These are phyloP conservation scores for Pseudogymnoascus sp. DNA, from an alignment of 2,329 filamentous ascomycete species.

Conservation along the genomic window DNA sequence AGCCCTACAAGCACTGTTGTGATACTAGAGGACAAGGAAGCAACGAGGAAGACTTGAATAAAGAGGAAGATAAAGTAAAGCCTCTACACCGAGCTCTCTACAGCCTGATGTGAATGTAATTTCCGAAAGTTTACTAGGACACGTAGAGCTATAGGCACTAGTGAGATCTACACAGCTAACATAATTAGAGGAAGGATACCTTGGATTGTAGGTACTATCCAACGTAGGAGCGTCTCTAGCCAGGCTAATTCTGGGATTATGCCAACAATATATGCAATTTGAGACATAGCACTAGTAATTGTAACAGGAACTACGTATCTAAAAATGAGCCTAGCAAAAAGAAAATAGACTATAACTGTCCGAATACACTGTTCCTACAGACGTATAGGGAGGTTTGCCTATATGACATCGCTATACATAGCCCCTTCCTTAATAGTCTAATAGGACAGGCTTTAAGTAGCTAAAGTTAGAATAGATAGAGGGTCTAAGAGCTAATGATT, in stretches of 20 bases:
- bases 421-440: constrained; percentile 48
- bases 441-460: constrained; percentile 10
- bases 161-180: constrained; percentile 13
- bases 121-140: constrained; percentile 23
- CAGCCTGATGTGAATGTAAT: constrained; percentile 23
- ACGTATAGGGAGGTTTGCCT: constrained; percentile 86
- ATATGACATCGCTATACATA: constrained; percentile 78
- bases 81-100: constrained; percentile 43
- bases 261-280: constrained; percentile 15
- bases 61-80: constrained; percentile 65
- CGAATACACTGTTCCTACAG: constrained; percentile 86
- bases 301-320: constrained; percentile 15
- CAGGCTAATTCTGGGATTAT: constrained; percentile 13
- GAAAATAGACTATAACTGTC: constrained; percentile 51
- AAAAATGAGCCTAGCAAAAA: constrained; percentile 40
- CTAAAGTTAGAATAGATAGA: constrained; percentile 45
- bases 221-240: constrained; percentile 14
- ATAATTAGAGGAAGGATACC: constrained; percentile 11
- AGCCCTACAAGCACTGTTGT: constrained; percentile 43
- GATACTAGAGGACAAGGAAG: constrained; percentile 54
- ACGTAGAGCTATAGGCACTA: constrained; percentile 15
- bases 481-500: constrained; percentile 76
- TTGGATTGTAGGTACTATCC: constrained; percentile 14
- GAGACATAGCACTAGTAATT: constrained; percentile 17
- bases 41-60: constrained; percentile 60